A percentile compares a stretch with the other conserved stretches of the same genome.
Evolutionary conservation across 2,329 filamentous ascomycete species (phyloP).

Genomic region (Raffaelea arxii): DNA sequence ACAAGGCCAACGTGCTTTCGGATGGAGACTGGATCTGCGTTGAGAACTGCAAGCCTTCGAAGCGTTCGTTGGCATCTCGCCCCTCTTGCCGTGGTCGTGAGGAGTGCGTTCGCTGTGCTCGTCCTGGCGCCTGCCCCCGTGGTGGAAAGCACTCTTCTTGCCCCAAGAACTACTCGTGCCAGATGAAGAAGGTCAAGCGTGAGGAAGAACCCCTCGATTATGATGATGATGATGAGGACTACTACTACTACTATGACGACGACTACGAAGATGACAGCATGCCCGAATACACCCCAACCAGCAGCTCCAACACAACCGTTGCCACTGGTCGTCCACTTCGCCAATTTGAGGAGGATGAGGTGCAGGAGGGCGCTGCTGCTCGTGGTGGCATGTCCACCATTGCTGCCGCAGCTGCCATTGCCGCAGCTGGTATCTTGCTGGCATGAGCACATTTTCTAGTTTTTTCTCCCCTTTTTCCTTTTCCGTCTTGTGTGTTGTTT

Average conservation of each 20-base stretch:
- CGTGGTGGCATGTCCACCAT: constrained; percentile 1
- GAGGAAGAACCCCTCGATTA: not conserved
- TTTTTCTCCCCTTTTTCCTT: too few relatives aligned
- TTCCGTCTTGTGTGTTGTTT: too few relatives aligned
- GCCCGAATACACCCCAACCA: not conserved
- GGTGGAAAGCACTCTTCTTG: constrained; percentile 7
- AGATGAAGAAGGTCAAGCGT: not conserved
- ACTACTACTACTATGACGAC: not conserved
- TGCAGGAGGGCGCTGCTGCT: not conserved
- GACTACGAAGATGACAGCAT: not conserved
- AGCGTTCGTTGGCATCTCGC: constrained; percentile 10
- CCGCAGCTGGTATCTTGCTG: not conserved
- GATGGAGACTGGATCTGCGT: constrained; percentile 7
- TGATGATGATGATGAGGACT: not conserved
- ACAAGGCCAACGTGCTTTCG: constrained; percentile 1
- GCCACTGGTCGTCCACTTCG: too few relatives aligned
- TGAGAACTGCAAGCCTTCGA: constrained; percentile 3
- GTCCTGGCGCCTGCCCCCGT: constrained; percentile 4
- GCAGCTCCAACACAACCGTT: not conserved
- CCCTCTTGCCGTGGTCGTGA: constrained; percentile 21
- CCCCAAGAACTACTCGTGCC: constrained; percentile 8
- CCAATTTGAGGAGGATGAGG: not conserved
- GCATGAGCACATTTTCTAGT: not conserved
- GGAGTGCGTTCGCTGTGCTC: constrained; percentile 11
- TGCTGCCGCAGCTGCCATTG: constrained; percentile 1